phyloP scores from a whole-genome alignment of 495 filamentous ascomycete genomes.

The Pseudoneurospora amorphoporcata region DNA sequence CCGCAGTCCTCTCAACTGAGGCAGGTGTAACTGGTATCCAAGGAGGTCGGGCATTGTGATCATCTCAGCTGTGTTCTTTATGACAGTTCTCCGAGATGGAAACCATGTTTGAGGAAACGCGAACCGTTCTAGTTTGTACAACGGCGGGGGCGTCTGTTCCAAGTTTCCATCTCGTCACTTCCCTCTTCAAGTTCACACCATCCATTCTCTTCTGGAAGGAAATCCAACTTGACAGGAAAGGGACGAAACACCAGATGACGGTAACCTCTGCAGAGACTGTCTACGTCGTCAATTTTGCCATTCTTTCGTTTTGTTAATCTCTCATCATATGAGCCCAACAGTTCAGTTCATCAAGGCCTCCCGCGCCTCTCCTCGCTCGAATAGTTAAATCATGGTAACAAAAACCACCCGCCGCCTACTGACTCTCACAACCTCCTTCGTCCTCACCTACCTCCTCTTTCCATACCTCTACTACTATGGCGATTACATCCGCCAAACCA shows the following conservation, averaged over 20 bases:
- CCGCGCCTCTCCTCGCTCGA: neutral
- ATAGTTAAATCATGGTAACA: neutral
- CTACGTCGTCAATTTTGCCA: neutral
- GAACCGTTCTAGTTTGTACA: neutral
- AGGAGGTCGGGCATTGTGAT: neutral
- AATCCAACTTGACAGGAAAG: neutral
- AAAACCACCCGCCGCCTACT: slow-evolving; percentile 7
- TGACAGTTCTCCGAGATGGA: neutral
- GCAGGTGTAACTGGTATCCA: neutral
- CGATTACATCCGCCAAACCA: slow-evolving; percentile 29
- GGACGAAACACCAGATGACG: neutral
- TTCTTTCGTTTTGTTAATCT: neutral
- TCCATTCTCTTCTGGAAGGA: neutral
- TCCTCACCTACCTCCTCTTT: slow-evolving; percentile 15
- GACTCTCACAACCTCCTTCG: slow-evolving; percentile 13
- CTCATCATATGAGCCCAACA: neutral
- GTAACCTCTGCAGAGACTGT: neutral
- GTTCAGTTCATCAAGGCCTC: neutral
- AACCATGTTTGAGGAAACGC: neutral
- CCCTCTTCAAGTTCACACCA: neutral
- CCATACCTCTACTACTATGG: slow-evolving; percentile 23
- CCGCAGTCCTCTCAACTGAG: neutral
- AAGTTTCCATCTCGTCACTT: neutral
- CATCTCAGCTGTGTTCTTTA: neutral
- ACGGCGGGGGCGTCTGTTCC: neutral